Evolutionary conservation across 805 yeast species (phyloP).

Genomic region (Saccharomycopsis selenospora): DNA sequence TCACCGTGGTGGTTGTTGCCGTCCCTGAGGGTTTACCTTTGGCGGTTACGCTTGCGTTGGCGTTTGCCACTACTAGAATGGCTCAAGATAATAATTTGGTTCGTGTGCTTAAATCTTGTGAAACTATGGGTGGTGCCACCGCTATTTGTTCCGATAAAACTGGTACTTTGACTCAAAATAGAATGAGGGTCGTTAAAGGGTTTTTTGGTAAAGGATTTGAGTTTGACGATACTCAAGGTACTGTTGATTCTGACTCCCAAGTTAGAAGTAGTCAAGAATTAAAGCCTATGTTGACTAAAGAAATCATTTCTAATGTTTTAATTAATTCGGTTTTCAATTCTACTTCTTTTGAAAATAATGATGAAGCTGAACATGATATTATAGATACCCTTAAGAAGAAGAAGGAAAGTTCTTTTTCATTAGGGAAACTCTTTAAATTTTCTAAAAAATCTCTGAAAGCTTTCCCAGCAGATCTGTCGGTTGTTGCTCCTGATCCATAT

Average conservation of each 20-base stretch:
- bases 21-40: slow-evolving; percentile 99
- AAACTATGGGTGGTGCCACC: slow-evolving; percentile 98
- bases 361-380: slow-evolving; percentile 20
- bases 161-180: slow-evolving; percentile 91
- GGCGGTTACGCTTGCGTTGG: slow-evolving; percentile 93
- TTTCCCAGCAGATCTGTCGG: slow-evolving; percentile 15
- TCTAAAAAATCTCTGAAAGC: slow-evolving; percentile 5
- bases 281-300: slow-evolving; percentile 8
- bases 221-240: slow-evolving; percentile 32
- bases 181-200: slow-evolving; percentile 84
- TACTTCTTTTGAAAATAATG: slow-evolving; percentile 78
- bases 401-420: slow-evolving; percentile 8
- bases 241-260: slow-evolving; percentile 13
- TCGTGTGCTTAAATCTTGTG: slow-evolving; percentile 90
- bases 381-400: slow-evolving; percentile 17
- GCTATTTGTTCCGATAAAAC: slow-evolving; percentile 96
- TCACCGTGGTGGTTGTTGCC: slow-evolving; percentile 92
- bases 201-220: slow-evolving; percentile 58
- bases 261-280: slow-evolving; percentile 12
- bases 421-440: slow-evolving; percentile 22
- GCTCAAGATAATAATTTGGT: slow-evolving; percentile 93
- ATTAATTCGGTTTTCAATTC: slow-evolving; percentile 73
- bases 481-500: slow-evolving; percentile 45
- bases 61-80: slow-evolving; percentile 98
- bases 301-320: slow-evolving; percentile 26